phyloP scores from a whole-genome alignment of 2,329 filamentous ascomycete genomes.

The Alternaria tenuissima region DNA sequence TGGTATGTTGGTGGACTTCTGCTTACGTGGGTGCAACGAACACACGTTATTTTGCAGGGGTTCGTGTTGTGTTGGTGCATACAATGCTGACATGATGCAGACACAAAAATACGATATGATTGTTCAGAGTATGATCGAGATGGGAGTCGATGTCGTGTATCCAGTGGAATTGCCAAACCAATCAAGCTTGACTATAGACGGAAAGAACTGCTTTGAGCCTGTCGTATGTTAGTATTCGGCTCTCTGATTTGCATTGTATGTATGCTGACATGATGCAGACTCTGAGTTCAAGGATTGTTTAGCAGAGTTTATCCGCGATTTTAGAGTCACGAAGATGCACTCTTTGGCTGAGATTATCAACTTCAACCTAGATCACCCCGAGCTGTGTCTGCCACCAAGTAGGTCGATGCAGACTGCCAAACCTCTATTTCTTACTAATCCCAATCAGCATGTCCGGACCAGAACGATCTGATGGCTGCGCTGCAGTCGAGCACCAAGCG shows the following conservation, averaged over 20 bases:
- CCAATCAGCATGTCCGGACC: constrained; percentile 39
- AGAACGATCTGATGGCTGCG: constrained; percentile 48
- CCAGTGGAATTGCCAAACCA: constrained; percentile 45
- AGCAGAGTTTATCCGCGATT: constrained; percentile 45
- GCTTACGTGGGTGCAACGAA: constrained; percentile 6
- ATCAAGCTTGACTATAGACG: constrained; percentile 40
- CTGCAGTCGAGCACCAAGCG: constrained; percentile 34
- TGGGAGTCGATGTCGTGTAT: constrained; percentile 48
- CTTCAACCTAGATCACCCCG: constrained; percentile 49
- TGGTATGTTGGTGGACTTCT: constrained; percentile 35
- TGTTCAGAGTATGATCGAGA: constrained; percentile 47
- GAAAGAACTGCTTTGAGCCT: constrained; percentile 47
- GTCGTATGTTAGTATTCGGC: constrained; percentile 44
- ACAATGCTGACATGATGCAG: constrained; percentile 29
- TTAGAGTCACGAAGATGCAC: constrained; percentile 47
- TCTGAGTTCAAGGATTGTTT: constrained; percentile 48
- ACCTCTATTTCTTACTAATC: constrained; percentile 2
- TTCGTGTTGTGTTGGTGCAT: constrained; percentile 2
- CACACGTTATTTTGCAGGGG: constrained; percentile 1
- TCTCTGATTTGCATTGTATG: no score
- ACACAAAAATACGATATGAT: constrained; percentile 48
- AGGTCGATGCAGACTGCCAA: constrained; percentile 5
- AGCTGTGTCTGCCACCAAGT: constrained; percentile 45
- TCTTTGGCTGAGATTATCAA: constrained; percentile 50
- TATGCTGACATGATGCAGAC: constrained; percentile 29